These are phyloP conservation scores for Ophiostoma himal-ulmi DNA, from an alignment of 2,329 filamentous ascomycete genomes.

Conservation along the genomic window DNA sequence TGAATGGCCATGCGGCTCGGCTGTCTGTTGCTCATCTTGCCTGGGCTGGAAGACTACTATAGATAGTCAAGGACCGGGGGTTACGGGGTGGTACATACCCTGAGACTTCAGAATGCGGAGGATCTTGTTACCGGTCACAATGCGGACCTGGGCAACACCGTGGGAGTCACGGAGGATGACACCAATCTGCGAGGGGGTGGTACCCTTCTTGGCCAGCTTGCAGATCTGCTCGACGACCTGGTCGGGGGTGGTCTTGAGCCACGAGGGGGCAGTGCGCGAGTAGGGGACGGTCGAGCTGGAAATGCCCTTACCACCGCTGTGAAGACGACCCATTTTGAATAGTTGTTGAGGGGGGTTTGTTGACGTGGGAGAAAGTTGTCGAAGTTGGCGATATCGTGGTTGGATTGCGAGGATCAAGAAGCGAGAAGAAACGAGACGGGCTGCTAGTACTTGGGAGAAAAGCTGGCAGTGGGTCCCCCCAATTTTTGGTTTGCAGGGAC, in stretches of 20 bases:
- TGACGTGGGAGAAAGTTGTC: conserved; percentile 34
- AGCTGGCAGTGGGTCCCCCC: neutral
- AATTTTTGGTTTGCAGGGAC: conserved; percentile 21
- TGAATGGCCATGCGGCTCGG: neutral
- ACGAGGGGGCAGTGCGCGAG: conserved; percentile 84
- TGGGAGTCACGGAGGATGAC: conserved; percentile 97
- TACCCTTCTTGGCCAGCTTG: conserved; percentile 98
- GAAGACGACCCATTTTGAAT: conserved; percentile 88
- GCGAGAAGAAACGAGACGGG: conserved; percentile 26
- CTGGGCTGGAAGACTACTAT: neutral
- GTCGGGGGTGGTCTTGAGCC: conserved; percentile 98
- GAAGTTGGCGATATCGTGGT: conserved; percentile 18
- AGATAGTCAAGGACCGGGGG: neutral
- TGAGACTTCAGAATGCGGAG: conserved; percentile 96
- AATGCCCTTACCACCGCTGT: conserved; percentile 99
- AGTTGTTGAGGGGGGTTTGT: conserved; percentile 31
- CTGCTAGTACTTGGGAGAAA: neutral
- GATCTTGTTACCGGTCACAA: conserved; percentile 97
- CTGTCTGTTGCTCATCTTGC: neutral
- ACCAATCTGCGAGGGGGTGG: conserved; percentile 97
- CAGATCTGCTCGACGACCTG: conserved; percentile 99
- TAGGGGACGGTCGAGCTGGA: conserved; percentile 92
- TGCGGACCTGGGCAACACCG: conserved; percentile 95
- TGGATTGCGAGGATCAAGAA: conserved; percentile 25
- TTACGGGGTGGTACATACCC: conserved; percentile 62